phyloP scores from a whole-genome alignment of 805 yeast genomes.

The Saturnispora zaruensis region DNA sequence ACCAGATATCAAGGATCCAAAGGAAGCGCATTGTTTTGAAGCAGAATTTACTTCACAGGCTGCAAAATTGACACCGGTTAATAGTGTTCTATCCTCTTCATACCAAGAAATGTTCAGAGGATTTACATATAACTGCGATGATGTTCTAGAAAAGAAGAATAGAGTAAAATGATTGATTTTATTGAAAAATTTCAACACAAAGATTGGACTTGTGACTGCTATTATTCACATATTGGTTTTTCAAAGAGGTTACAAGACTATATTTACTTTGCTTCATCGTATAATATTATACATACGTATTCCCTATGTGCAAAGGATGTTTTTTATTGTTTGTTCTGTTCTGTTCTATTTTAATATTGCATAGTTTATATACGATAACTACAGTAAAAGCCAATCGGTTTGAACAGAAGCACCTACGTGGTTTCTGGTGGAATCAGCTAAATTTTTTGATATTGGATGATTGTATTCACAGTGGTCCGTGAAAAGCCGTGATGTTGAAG shows the following conservation, averaged over 20 bases:
- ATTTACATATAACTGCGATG: conserved; percentile 77
- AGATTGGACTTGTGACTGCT: background rate
- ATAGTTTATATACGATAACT: background rate
- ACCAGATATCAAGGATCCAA: conserved; percentile 80
- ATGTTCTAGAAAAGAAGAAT: conserved; percentile 16
- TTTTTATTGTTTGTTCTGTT: background rate
- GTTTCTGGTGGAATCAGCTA: background rate
- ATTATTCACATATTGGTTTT: background rate
- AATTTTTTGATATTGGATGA: background rate
- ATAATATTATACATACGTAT: background rate
- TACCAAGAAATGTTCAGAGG: conserved; percentile 98
- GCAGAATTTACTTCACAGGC: conserved; percentile 91
- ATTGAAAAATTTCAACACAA: background rate
- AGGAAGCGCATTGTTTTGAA: conserved; percentile 89
- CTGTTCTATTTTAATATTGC: background rate
- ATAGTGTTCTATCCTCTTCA: conserved; percentile 71
- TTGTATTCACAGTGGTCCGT: conserved; percentile 1
- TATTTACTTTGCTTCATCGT: background rate
- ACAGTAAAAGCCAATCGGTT: background rate
- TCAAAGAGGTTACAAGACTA: background rate
- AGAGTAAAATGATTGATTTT: background rate
- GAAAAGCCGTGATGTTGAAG: background rate
- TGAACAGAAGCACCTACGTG: background rate
- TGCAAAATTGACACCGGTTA: conserved; percentile 91
- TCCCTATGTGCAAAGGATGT: background rate